Evolutionary conservation across 2,329 filamentous ascomycete genomes (phyloP), one percentile per base, ranked within the genome.

Genomic region (Trichoderma gracile): DNA sequence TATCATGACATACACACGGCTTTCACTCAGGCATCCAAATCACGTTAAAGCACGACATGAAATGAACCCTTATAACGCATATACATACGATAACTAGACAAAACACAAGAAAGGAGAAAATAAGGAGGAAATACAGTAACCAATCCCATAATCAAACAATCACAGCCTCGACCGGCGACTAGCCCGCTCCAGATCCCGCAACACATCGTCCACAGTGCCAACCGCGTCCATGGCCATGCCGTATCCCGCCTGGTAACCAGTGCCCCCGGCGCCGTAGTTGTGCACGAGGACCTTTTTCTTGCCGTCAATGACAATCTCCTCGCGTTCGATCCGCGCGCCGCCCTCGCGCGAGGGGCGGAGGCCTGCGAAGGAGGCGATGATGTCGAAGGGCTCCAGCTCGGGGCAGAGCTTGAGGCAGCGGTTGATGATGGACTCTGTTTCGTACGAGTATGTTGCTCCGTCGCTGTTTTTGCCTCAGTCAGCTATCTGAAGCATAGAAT

Each of bases 241-340:
- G 45, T 75, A 78, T 5, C 77, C 77, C 3, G 79, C 78, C 57
- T 81, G 79, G 65, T 78, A 81, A 0, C 79, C 79, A 2, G 79
- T 79, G 10, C 79, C 79, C 1, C 79, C 78, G 5, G 79, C 79
- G 5, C 79, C 79, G 66, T 82, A 80, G 59, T 80, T 79, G 67
- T 80, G 78, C 3, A 80, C 74, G 12, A 78, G 52, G 0, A 66
- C 62, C 1, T 71, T 68, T 17, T 67, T 66, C 45, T 70, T 33
- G 6, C 71, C 73, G 2, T 63, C 64, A 3, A 77, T 68, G 0
- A 61, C 21, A 7, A 74, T 19, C 9, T 67, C 56, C 54, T 80
- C 79, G 9, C 81, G 69, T 68, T 82, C 80, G 19, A 82, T 77
- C 2, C 80, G 77, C 43, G 74, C 76, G 42, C 78, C 76, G 14